Base-by-base conservation (phyloP, 352 stramenopile genomes). In the Globisporangium uncinulatum region DNA sequence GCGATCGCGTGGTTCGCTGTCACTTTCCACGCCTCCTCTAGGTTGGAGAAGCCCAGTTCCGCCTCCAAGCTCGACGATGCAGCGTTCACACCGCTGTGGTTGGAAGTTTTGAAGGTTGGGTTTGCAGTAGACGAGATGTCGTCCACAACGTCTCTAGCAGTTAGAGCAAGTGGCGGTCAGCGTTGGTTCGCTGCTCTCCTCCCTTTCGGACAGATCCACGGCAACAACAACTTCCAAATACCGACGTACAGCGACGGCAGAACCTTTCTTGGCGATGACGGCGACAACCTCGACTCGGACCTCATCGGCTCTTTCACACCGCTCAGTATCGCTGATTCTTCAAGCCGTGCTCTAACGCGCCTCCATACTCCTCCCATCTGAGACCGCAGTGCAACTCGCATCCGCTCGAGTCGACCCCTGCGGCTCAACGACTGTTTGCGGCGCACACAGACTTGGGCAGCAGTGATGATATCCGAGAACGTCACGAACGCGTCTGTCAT, bases 1-100 rank as follows among this genome's bases (percentile, higher is more conserved):
- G 79, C 79, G 11, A 89, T 53, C 7, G 61, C 68, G 47, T 81
- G 69, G 54, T 84, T 74, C 8, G 74, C 74, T 13, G 76, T 83
- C 21, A 76, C 49, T 47, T 59, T 60, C 79, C 79, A 89, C n/a
- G 79, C 74, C 9, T 71, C 64, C 6, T 76, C 62, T 31, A 61
- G 50, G 8, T 67, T 78, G 9, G 60, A 57, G n/a, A 43, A 14
- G 11, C 47, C 10, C 61, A 69, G 17, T 65, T 56, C 8, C 11
- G 19, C 20, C n/a, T 60, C 32, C 34, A 51, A 19, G 21, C 9
- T 29, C 17, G 31, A 32, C 32, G 7, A n/a, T 8, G 19, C 19
- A 1, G 37, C 36, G 15, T 19, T 34, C 17, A 7, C 20, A 3
- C 2, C 17, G 2, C 17, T 4, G 20, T 10, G 21, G 4, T 47